Conservation (phyloP, 2,329 filamentous ascomycete species). For the Macrophomina phaseolina region DNA sequence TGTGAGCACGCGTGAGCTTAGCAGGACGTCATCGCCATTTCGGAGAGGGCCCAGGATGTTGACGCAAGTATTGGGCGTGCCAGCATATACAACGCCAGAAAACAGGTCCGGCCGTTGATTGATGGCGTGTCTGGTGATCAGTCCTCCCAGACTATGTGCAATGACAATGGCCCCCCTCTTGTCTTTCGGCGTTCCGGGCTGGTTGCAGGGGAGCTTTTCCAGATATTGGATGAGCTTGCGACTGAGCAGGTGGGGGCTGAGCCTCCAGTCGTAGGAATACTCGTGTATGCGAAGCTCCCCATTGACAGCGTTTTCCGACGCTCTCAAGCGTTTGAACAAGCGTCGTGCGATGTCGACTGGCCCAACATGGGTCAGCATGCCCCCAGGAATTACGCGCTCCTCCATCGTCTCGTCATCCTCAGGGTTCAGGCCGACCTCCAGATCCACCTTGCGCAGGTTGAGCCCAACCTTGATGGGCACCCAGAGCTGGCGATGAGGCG, state of each 20-base stretch:
- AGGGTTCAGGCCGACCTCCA: constrained; percentile 81
- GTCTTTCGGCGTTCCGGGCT: constrained; percentile 56
- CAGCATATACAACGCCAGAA: constrained; percentile 83
- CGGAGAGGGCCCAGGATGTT: constrained; percentile 90
- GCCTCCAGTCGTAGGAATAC: constrained; percentile 93
- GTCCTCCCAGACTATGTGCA: constrained; percentile 83
- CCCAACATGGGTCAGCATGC: constrained; percentile 90
- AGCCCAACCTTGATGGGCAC: constrained; percentile 91
- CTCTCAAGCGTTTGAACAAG: constrained; percentile 77
- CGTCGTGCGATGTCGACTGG: constrained; percentile 87
- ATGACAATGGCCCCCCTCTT: constrained; percentile 78
- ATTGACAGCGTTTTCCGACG: constrained; percentile 72
- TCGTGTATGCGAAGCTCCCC: constrained; percentile 82
- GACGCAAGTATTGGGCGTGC: constrained; percentile 82
- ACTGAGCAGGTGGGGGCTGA: constrained; percentile 80
- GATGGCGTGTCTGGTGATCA: constrained; percentile 70
- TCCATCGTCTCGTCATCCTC: constrained; percentile 86
- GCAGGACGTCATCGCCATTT: constrained; percentile 88
- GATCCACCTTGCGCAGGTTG: constrained; percentile 87
- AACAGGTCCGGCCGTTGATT: constrained; percentile 87
- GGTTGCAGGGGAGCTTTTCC: constrained; percentile 75
- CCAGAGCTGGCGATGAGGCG: constrained; percentile 88
- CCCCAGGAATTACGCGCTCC: constrained; percentile 80
- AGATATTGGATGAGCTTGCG: constrained; percentile 75
- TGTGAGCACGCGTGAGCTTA: constrained; percentile 88